Percentiles rank a stretch among this genome's conserved stretches.
Conservation (phyloP, 1,139 yeast species). For the Geotrichum bryndzae region DNA sequence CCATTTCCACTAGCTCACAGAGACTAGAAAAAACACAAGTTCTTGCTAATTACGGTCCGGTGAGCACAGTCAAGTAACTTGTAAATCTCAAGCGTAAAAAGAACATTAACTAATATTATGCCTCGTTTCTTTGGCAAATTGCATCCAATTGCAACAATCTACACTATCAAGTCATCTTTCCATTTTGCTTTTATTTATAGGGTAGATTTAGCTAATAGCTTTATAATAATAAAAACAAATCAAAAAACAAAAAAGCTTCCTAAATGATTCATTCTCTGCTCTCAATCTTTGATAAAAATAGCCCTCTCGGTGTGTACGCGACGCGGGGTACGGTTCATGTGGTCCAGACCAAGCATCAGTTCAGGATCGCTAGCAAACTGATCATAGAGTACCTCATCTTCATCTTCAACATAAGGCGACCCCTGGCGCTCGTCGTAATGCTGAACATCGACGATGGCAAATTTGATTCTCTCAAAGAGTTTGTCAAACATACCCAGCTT, state of each 20-base stretch:
- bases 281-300: conserved; percentile 43
- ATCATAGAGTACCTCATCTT: conserved; percentile 47
- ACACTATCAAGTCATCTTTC: too few species aligned
- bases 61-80: too few species aligned
- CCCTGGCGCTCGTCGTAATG: conserved; percentile 20
- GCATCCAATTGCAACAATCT: too few species aligned
- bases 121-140: too few species aligned
- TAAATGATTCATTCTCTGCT: neutral
- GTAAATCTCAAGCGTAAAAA: too few species aligned
- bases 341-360: conserved; percentile 70
- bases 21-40: too few species aligned
- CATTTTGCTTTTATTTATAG: neutral
- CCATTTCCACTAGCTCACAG: too few species aligned
- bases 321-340: conserved; percentile 61
- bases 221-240: neutral
- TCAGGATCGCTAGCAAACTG: conserved; percentile 41
- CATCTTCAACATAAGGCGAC: conserved; percentile 48
- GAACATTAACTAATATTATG: too few species aligned
- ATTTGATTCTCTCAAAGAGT: conserved; percentile 68
- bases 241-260: neutral
- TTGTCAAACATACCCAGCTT: conserved; percentile 68
- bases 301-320: conserved; percentile 46
- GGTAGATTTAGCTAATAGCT: neutral
- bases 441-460: conserved; percentile 42
- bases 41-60: too few species aligned